phyloP scores from a whole-genome alignment of 148 eudicot genomes.

The Simmondsia chinensis region DNA sequence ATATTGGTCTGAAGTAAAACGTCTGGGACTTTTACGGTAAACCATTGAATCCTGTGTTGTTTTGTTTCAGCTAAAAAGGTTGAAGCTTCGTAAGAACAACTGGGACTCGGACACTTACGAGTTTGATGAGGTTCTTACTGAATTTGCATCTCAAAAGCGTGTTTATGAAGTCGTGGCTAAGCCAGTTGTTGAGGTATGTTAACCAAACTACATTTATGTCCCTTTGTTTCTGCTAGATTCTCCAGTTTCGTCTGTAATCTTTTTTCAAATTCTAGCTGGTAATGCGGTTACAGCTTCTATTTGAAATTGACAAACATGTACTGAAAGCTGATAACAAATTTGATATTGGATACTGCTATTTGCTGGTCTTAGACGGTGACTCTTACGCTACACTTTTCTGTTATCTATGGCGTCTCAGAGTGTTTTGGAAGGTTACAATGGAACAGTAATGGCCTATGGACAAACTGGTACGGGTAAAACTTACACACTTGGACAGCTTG shows the following conservation, averaged over 20 bases:
- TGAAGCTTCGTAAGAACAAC: slow-evolving; percentile 78
- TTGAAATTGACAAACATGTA: no score
- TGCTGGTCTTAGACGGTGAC: no score
- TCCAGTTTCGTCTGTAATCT: slow-evolving; percentile 1
- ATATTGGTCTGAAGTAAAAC: no score
- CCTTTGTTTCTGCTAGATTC: no score
- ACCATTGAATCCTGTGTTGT: background rate
- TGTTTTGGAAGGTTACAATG: slow-evolving; percentile 88
- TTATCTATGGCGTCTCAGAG: slow-evolving; percentile 36
- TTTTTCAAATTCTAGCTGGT: no score
- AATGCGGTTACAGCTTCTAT: no score
- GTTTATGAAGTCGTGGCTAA: slow-evolving; percentile 95
- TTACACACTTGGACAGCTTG: slow-evolving; percentile 77
- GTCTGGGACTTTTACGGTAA: no score
- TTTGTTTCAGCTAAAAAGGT: slow-evolving; percentile 63
- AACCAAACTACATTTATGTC: no score
- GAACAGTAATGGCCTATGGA: slow-evolving; percentile 93
- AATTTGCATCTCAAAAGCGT: slow-evolving; percentile 92
- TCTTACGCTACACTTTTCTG: background rate
- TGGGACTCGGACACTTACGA: slow-evolving; percentile 94
- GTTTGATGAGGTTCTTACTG: slow-evolving; percentile 92
- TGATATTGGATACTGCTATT: no score
- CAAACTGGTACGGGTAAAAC: slow-evolving; percentile 97
- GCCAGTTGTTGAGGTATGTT: slow-evolving; percentile 90
- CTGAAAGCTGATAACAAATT: no score